A percentile compares a stretch with the other conserved stretches of the same genome.
Conservation (phyloP, 192 early-diverging fungal species). For the Rhizophagus prolifer region DNA sequence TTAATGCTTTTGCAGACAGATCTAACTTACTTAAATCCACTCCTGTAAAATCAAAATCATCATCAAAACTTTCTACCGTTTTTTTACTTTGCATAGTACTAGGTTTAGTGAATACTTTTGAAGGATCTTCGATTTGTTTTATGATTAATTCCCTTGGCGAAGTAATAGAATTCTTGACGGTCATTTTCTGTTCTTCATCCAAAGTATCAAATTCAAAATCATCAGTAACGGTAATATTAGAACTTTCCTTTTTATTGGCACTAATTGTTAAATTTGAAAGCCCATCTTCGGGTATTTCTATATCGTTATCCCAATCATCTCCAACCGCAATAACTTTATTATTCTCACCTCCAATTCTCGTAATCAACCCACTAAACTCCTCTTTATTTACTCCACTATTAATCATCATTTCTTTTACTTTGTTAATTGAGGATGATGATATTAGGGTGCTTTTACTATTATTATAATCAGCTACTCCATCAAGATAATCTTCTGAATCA, state of each 20-base stretch:
- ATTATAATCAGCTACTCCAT: background rate
- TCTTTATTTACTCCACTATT: background rate
- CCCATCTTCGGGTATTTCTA: conserved; percentile 5
- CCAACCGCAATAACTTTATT: background rate
- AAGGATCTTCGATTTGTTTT: background rate
- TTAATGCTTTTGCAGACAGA: background rate
- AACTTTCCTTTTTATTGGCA: background rate
- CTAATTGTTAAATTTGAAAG: background rate
- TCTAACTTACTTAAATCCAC: background rate
- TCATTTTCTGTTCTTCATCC: background rate
- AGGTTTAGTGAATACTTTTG: background rate
- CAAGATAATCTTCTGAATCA: background rate
- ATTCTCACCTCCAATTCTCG: background rate
- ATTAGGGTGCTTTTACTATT: background rate
- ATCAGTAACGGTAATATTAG: background rate
- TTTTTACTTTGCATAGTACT: background rate
- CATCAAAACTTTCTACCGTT: background rate
- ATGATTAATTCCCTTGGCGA: background rate
- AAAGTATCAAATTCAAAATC: background rate
- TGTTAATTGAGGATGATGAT: background rate
- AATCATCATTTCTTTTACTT: background rate
- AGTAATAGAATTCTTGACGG: background rate
- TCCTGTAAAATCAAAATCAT: conserved; percentile 12
- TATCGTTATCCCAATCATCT: conserved; percentile 16
- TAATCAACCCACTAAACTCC: background rate